Evolutionary conservation across 2,329 filamentous ascomycete species (phyloP).

Genomic region (Cercospora sp.): DNA sequence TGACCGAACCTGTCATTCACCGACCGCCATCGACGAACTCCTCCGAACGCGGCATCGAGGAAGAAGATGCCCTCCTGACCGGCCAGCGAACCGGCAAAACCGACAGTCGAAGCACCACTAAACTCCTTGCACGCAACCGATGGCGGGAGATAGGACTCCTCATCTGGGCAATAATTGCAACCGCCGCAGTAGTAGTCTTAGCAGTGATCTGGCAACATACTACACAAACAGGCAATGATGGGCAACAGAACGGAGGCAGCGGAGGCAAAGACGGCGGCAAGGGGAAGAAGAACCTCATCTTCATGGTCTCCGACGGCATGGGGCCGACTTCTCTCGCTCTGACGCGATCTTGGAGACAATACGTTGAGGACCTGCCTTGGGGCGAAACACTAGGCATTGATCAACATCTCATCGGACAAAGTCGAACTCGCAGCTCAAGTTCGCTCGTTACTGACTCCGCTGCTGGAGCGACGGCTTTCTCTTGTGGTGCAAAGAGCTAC

Average conservation of each 20-base stretch:
- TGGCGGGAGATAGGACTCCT: slow-evolving; percentile 78
- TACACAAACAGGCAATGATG: slow-evolving; percentile 17
- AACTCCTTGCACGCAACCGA: slow-evolving; percentile 42
- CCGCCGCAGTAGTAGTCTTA: slow-evolving; percentile 73
- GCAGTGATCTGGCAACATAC: slow-evolving; percentile 75
- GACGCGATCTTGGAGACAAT: slow-evolving; percentile 83
- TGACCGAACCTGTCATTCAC: slow-evolving; percentile 53
- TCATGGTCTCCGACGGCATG: slow-evolving; percentile 99
- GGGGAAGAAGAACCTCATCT: slow-evolving; percentile 88
- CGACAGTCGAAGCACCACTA: slow-evolving; percentile 41
- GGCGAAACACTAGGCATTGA: slow-evolving; percentile 79
- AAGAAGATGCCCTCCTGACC: slow-evolving; percentile 61
- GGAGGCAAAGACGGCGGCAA: slow-evolving; percentile 25
- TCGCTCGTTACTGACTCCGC: slow-evolving; percentile 92
- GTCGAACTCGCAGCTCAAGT: slow-evolving; percentile 78
- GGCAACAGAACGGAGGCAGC: neutral
- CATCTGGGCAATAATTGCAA: slow-evolving; percentile 79
- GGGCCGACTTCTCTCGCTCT: slow-evolving; percentile 86
- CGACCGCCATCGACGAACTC: slow-evolving; percentile 59
- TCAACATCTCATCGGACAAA: slow-evolving; percentile 85
- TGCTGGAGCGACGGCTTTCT: slow-evolving; percentile 95
- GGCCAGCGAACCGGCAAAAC: slow-evolving; percentile 47
- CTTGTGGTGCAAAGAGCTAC: slow-evolving; percentile 90
- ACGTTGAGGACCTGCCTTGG: slow-evolving; percentile 69
- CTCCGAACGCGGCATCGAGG: slow-evolving; percentile 60